Evolutionary conservation across 2,329 filamentous ascomycete genomes (phyloP), one percentile per base, ranked within the genome.

Genomic region (Aspergillus sp.): DNA sequence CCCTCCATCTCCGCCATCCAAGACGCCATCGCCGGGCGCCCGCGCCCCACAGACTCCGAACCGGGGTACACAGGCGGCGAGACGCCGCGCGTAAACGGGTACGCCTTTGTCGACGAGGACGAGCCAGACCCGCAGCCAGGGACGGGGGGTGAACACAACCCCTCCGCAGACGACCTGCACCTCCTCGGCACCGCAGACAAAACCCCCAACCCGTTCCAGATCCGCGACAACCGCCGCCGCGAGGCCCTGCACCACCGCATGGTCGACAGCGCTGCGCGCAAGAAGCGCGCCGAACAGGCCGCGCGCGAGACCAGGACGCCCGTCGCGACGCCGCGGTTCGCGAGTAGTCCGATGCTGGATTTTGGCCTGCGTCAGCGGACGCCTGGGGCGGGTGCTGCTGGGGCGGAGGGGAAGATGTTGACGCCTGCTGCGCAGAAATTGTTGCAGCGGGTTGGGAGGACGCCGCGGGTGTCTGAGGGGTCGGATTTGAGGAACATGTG

Each of bases 1-100:
- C 93, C 93, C 1, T 93, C 91, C 0, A 78, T 95, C 55, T 94
- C 90, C 4, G 87, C 91, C 1, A 82, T 96, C 19, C 84, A 87
- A 58, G 90, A 92, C 61, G 92, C 92, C 8, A 90, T 96, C 51
- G 84, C 87, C 1, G 90, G 91, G 9, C 83, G 79, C 7, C 83
- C 87, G 4, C 81, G 83, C 8, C 75, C 79, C 2, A 81, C 79
- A 8, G 82, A 86, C 20, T 83, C 83, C 11, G 85, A 90, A 59
- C 69, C 58, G 41, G 53, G 47, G 3, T 82, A 77, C 54, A 78
- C 78, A 1, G 88, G 86, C 14, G 81, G 80, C 52, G 91, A 95
- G 70, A 97, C 93, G 0, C 94, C 93, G 0, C 82, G 90, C 2
- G 89, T 97, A 0, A 95, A 95, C 57, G 94, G 94, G 1, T 99